A percentile compares a stretch with the other conserved stretches of the same genome.
phyloP scores from a whole-genome alignment of 306 rosid genomes.

The Lithocarpus polystachyus region DNA sequence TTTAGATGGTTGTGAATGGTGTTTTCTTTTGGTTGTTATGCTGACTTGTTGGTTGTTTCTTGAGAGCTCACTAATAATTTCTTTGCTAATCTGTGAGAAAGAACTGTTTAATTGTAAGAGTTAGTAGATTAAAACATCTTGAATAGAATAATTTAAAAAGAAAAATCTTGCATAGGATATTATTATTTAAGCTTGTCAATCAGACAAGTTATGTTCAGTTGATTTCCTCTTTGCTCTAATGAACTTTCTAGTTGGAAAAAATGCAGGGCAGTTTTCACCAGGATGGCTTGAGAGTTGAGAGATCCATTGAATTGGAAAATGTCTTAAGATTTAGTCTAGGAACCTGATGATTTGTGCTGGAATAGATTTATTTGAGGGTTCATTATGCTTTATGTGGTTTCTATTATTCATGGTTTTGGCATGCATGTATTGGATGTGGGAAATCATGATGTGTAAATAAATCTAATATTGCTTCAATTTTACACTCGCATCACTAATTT shows the following conservation, averaged over 20 bases:
- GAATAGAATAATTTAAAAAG: neutral
- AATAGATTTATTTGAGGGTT: neutral
- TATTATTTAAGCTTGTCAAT: neutral
- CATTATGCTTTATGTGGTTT: neutral
- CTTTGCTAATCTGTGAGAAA: neutral
- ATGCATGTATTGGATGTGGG: neutral
- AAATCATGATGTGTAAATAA: neutral
- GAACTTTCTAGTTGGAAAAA: neutral
- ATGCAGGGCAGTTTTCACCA: neutral
- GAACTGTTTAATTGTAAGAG: neutral
- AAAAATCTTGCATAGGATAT: neutral
- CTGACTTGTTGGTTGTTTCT: neutral
- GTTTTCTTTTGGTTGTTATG: neutral
- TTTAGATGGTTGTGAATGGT: conserved; percentile 14
- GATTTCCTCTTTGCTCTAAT: neutral
- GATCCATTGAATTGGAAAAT: neutral
- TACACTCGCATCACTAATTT: neutral
- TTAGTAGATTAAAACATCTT: neutral
- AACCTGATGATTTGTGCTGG: neutral
- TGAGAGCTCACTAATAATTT: neutral
- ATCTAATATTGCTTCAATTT: neutral
- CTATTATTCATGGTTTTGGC: neutral
- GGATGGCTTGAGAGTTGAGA: neutral
- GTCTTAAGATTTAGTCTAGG: neutral
- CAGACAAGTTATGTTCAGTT: neutral